These are phyloP conservation scores for Tinospora cordifolia DNA, from an alignment of 164 flowering plant genomes.

Conservation along the genomic window DNA sequence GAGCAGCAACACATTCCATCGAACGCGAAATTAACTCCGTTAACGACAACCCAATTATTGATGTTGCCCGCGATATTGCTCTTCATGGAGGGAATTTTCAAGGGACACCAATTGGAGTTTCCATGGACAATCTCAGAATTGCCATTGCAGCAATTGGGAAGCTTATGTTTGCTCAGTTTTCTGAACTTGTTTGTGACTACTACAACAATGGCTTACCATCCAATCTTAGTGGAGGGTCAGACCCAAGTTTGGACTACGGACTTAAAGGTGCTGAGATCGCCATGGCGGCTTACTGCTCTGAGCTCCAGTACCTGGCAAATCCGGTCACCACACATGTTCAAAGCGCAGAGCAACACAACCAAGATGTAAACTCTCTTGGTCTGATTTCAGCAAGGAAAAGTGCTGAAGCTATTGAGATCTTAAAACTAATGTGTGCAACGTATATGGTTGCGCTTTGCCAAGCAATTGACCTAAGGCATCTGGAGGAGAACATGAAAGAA, in stretches of 20 bases:
- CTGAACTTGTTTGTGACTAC: slow-evolving; percentile 27
- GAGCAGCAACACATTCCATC: slow-evolving; percentile 23
- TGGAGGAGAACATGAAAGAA: slow-evolving; percentile 20
- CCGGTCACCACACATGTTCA: slow-evolving; percentile 30
- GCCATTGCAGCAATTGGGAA: slow-evolving; percentile 30
- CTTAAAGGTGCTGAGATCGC: slow-evolving; percentile 33
- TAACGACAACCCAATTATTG: slow-evolving; percentile 29
- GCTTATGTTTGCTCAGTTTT: slow-evolving; percentile 32
- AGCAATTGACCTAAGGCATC: slow-evolving; percentile 27
- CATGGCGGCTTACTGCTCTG: slow-evolving; percentile 30
- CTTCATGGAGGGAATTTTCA: slow-evolving; percentile 36
- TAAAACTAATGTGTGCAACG: slow-evolving; percentile 28
- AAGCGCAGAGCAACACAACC: slow-evolving; percentile 33
- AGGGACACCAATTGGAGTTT: slow-evolving; percentile 28
- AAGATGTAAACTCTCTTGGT: slow-evolving; percentile 29
- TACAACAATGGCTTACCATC: slow-evolving; percentile 29
- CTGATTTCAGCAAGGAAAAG: slow-evolving; percentile 24
- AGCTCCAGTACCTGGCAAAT: slow-evolving; percentile 26
- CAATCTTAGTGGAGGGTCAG: slow-evolving; percentile 23
- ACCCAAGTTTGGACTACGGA: slow-evolving; percentile 29
- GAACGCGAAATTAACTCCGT: slow-evolving; percentile 30
- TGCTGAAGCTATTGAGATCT: slow-evolving; percentile 23
- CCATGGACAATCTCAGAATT: slow-evolving; percentile 26
- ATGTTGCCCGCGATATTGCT: slow-evolving; percentile 26
- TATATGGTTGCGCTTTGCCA: slow-evolving; percentile 23